Evolutionary conservation across 2,329 filamentous ascomycete species (phyloP), one percentile per base, ranked within the genome.

Genomic region (Biscogniauxia marginata): DNA sequence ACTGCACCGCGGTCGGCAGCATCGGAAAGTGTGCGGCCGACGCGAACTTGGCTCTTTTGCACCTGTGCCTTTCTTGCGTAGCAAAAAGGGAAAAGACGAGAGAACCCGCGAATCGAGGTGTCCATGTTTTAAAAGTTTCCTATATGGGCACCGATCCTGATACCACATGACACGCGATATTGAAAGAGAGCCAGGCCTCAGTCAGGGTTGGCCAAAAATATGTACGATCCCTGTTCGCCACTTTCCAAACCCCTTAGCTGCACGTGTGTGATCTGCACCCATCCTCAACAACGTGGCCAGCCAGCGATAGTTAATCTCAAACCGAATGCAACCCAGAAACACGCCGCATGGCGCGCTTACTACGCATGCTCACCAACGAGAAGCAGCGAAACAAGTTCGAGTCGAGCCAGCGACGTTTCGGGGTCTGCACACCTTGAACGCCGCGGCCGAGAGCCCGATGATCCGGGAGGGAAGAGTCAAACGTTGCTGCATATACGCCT

Each of bases 251-350:
- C 58, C 58, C 61, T 58, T 60, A 60, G 53, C 53, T 65, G 62
- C 65, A 67, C 55, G 59, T 63, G 60, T 52, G 59, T 57, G 55
- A 63, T 62, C 59, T 62, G 58, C 59, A 62, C 55, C 53, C n/a
- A n/a, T 54, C 63, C 30, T 39, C 30, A 39, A 39, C 50, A 65
- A 63, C 61, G 59, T 65, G 56, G 64, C 59, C 60, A 57, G 46
- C 23, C 61, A 57, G 49, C 56, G 53, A 60, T 52, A 53, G 51
- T 54, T 60, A 55, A 56, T 52, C 56, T 60, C 53, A 63, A 62
- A 62, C 64, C 58, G 53, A 58, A 62, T 64, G 62, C 58, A 63
- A 63, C 58, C 57, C n/a, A n/a, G 50, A 58, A 56, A 51, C 53
- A 60, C 50, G 55, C 45, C 51, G 55, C 54, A 50, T 62, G 54